Conservation (phyloP, 805 yeast species). For the Spathaspora girioi region DNA sequence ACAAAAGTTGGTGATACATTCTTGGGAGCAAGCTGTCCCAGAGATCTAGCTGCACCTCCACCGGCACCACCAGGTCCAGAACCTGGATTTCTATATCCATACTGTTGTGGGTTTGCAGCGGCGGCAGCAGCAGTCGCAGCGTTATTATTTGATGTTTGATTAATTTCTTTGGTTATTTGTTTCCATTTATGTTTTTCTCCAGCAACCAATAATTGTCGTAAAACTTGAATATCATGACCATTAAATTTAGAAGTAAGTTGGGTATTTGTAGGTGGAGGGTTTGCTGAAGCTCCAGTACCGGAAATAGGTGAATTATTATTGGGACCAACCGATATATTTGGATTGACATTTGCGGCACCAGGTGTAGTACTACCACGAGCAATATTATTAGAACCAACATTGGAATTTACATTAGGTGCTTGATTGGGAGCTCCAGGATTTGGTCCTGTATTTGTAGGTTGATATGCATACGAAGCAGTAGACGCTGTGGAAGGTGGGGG, state of each 20-base stretch:
- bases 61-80: conserved; percentile 1
- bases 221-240: conserved; percentile 42
- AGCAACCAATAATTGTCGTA: conserved; percentile 43
- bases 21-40: conserved; percentile 17
- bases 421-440: not conserved
- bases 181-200: conserved; percentile 62
- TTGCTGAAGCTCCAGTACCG: conserved; percentile 8
- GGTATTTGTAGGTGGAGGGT: conserved; percentile 6
- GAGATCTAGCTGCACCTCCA: conserved; percentile 2
- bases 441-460: not conserved
- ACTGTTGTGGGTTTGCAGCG: conserved; percentile 1
- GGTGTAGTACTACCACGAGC: conserved; percentile 7
- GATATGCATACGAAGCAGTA: not conserved
- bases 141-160: conserved; percentile 10
- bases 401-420: not conserved
- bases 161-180: conserved; percentile 44
- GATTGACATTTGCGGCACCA: conserved; percentile 7
- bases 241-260: conserved; percentile 27
- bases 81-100: not conserved
- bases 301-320: not conserved
- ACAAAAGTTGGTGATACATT: conserved; percentile 53
- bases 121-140: conserved; percentile 3
- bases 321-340: conserved; percentile 1
- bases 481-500: conserved; percentile 2
- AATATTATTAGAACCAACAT: not conserved